phyloP scores from a whole-genome alignment of 805 yeast genomes.

The Spathaspora arborariae region DNA sequence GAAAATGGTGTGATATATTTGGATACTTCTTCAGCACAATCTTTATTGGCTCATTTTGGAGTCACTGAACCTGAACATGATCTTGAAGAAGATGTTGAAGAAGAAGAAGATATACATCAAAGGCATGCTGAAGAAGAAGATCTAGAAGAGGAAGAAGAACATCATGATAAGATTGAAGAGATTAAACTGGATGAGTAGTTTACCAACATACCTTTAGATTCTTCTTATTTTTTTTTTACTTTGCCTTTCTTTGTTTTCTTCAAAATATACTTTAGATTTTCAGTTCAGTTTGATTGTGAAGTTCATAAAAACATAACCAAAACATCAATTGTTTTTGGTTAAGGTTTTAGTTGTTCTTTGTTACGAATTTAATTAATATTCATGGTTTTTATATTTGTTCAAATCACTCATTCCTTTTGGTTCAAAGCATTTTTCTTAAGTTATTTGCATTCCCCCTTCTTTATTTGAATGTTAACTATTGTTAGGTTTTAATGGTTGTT shows the following conservation, averaged over 20 bases:
- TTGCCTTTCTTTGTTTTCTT: not conserved
- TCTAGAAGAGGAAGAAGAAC: slow-evolving; percentile 22
- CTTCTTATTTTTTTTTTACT: not conserved
- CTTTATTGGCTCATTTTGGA: slow-evolving; percentile 54
- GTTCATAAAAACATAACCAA: not conserved
- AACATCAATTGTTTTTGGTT: not conserved
- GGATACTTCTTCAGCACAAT: slow-evolving; percentile 58
- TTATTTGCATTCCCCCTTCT: not conserved
- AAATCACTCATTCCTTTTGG: not conserved
- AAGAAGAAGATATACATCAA: slow-evolving; percentile 19
- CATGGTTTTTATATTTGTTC: not conserved
- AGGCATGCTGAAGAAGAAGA: slow-evolving; percentile 31
- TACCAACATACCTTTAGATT: not conserved
- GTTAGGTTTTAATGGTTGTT: not conserved
- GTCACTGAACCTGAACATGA: slow-evolving; percentile 27
- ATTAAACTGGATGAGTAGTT: not conserved
- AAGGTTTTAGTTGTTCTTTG: not conserved
- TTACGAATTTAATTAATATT: not conserved
- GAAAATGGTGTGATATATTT: slow-evolving; percentile 64
- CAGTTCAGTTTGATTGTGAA: not conserved
- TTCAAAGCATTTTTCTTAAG: not conserved
- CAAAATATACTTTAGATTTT: not conserved
- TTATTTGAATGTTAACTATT: not conserved
- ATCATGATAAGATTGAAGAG: not conserved
- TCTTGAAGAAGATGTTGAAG: slow-evolving; percentile 28